Evolutionary conservation across 192 early-diverging fungal species (phyloP).

Genomic region (Entophlyctis helioformis): DNA sequence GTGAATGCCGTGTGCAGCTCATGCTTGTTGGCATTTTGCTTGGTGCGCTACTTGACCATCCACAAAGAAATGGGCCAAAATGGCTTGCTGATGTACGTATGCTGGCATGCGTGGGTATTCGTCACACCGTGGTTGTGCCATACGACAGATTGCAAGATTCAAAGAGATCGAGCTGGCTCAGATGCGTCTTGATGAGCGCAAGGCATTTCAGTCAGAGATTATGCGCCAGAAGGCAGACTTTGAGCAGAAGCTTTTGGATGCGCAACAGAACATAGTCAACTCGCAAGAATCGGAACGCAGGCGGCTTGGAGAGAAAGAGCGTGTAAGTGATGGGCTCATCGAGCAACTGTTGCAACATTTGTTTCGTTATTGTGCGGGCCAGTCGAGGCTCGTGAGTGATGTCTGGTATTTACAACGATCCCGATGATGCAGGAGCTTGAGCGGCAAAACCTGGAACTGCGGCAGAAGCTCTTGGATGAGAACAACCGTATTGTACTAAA

Average conservation of each 20-base stretch:
- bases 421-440: constrained; percentile 10
- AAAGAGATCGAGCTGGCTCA: constrained; percentile 30
- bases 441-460: constrained; percentile 16
- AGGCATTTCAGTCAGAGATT: constrained; percentile 15
- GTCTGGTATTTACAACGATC: too few species aligned
- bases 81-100: too few species aligned
- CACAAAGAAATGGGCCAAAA: too few species aligned
- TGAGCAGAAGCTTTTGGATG: constrained; percentile 5
- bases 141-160: constrained; percentile 14
- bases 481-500: constrained; percentile 16
- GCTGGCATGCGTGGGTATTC: too few species aligned
- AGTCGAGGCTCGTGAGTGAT: too few species aligned
- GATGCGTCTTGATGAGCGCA: constrained; percentile 30
- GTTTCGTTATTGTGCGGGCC: too few species aligned
- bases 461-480: constrained; percentile 25
- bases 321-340: too few species aligned
- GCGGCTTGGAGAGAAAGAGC: neutral
- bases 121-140: neutral
- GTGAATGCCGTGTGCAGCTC: neutral
- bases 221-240: too few species aligned
- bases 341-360: too few species aligned
- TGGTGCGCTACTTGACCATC: too few species aligned
- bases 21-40: neutral
- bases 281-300: neutral
- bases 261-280: neutral